These are phyloP conservation scores for Picea mariana DNA, from an alignment of 83 land plant species.

Conservation along the genomic window DNA sequence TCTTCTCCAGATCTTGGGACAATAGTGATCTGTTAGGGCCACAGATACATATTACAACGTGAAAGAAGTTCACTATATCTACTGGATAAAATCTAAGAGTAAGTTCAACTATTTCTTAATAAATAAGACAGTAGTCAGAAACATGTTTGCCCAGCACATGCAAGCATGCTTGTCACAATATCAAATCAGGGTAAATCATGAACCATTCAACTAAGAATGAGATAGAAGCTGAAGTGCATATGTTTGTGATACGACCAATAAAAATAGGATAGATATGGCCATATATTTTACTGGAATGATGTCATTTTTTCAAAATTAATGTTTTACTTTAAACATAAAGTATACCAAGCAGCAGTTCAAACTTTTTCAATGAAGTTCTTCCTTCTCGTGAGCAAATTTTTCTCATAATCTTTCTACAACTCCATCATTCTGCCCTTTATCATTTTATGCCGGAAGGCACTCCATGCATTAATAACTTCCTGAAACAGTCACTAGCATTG, in stretches of 20 bases:
- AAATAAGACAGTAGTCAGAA: neutral
- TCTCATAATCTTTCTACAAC: neutral
- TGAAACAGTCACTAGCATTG: neutral
- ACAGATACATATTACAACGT: neutral
- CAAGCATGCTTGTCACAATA: neutral
- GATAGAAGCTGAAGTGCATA: neutral
- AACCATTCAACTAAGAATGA: neutral
- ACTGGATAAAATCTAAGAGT: neutral
- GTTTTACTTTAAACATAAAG: neutral
- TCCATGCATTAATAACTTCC: neutral
- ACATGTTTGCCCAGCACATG: neutral
- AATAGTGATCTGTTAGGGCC: conserved; percentile 59
- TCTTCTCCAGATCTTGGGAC: conserved; percentile 82
- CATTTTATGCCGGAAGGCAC: neutral
- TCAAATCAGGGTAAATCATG: neutral
- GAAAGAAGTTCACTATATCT: neutral
- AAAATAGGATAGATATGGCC: neutral
- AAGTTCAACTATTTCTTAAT: neutral
- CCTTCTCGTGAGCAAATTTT: neutral
- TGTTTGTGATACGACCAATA: neutral
- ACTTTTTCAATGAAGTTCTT: neutral
- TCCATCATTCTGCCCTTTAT: neutral
- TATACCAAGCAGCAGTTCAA: no score
- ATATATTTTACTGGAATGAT: neutral
- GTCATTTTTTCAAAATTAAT: neutral